phyloP scores from a whole-genome alignment of 225 moss, liverwort and hornwort genomes.

The Neckera pumila region DNA sequence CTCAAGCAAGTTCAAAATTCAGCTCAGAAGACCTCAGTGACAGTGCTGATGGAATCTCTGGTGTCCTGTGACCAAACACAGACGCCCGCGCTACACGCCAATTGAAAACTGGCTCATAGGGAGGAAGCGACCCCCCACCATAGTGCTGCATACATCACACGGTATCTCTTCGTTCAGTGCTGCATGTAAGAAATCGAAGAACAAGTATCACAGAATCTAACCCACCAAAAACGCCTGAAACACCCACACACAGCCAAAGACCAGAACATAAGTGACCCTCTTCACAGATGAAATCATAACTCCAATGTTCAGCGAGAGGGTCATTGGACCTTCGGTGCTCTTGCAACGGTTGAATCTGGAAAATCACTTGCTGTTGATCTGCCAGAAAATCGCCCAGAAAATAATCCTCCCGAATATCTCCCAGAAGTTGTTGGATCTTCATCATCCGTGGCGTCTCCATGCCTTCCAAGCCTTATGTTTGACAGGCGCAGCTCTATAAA shows the following conservation, averaged over 20 bases:
- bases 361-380: conserved; percentile 63
- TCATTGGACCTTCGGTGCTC: conserved; percentile 63
- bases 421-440: conserved; percentile 92
- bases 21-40: conserved; percentile 46
- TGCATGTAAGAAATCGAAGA: not conserved
- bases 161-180: not conserved
- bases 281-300: not conserved
- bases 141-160: conserved; percentile 71
- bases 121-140: conserved; percentile 75
- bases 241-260: not conserved
- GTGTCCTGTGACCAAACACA: conserved; percentile 76
- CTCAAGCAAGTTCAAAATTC: not conserved
- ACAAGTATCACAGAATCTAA: not conserved
- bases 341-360: conserved; percentile 34
- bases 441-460: conserved; percentile 73
- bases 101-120: conserved; percentile 92
- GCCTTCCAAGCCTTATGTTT: conserved; percentile 67
- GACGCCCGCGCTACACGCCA: conserved; percentile 69
- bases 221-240: not conserved
- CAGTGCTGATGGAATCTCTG: conserved; percentile 64
- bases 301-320: not conserved
- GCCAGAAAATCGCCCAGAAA: conserved; percentile 62
- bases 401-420: conserved; percentile 69
- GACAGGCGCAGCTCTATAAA: conserved; percentile 73
- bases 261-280: not conserved